Base-by-base conservation (phyloP, 306 rosid species). In the Biancaea sappan region DNA sequence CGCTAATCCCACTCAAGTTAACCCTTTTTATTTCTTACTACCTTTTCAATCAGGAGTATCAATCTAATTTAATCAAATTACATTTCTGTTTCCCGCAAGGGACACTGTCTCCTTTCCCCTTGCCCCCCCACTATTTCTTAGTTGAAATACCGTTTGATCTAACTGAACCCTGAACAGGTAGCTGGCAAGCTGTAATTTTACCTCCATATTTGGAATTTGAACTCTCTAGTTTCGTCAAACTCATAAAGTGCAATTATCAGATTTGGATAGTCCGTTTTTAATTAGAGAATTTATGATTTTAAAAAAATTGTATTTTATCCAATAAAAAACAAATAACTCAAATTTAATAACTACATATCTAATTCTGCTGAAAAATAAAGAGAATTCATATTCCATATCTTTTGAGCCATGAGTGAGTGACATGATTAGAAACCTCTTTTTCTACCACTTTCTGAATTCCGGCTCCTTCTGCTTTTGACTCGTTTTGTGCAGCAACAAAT, bases 381-480 rank as follows among this genome's bases (percentile, higher is more conserved):
- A n/a, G n/a, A n/a, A n/a, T n/a, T n/a, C n/a, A n/a, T n/a, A n/a
- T n/a, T n/a, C n/a, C n/a, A n/a, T n/a, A n/a, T 37, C 11, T 19
- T 51, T 35, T 11, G 28, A 72, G 12, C 16, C 51, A 16, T 29
- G 72, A 48, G 32, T 8, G 69, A 65, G 37, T 65, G 75, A 59
- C 40, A 60, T 59, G 65, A 72, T 54, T 46, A 32, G 69, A 32
- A 37, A 11, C 26, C 9, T 48, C 31, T 63, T 51, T 48, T 25
- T 31, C 61, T 18, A 31, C 61, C 70, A 46, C 38, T 66, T 40
- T 40, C 28, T 28, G 35, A 32, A 61, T 21, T 61, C 28, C 48
- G 44, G 70, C 77, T 61, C 62, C 69, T 44, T 38, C 60, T 66
- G 16, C 62, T 56, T 59, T 48, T 47, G 44, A 37, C 72, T 35